These are phyloP conservation scores for Euphorbia pulcherrima DNA, from an alignment of 345 rosid genomes.

Conservation along the genomic window DNA sequence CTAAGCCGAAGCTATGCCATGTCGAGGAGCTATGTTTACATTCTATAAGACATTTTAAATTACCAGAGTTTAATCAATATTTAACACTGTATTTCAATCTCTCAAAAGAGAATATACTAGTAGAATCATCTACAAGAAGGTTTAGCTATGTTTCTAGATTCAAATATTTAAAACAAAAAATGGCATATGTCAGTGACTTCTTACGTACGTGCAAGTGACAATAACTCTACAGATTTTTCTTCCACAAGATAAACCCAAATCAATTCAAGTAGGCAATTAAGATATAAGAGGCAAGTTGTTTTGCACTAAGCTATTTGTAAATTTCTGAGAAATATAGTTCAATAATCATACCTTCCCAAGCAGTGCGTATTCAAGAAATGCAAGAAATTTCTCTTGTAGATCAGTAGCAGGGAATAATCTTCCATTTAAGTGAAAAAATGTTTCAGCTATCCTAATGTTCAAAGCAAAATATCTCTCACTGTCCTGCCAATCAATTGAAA, in stretches of 20 bases:
- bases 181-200: background rate
- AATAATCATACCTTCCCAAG: constrained; percentile 59
- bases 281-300: background rate
- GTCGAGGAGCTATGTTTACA: too few species aligned
- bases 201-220: background rate
- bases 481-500: constrained; percentile 46
- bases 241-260: background rate
- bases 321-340: background rate
- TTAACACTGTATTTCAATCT: background rate
- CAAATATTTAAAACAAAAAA: background rate
- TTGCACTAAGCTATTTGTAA: background rate
- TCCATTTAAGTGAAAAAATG: constrained; percentile 58
- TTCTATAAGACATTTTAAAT: too few species aligned
- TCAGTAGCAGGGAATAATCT: constrained; percentile 48
- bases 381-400: constrained; percentile 49
- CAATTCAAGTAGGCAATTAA: background rate
- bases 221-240: background rate
- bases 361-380: constrained; percentile 57
- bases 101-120: background rate
- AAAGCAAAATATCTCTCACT: constrained; percentile 58
- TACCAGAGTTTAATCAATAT: background rate
- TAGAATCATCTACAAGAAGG: background rate
- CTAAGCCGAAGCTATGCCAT: too few species aligned
- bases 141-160: background rate
- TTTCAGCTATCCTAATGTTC: constrained; percentile 56